These are phyloP conservation scores for Penicillium corylophilum DNA, from an alignment of 2,329 filamentous ascomycete species.

Conservation along the genomic window DNA sequence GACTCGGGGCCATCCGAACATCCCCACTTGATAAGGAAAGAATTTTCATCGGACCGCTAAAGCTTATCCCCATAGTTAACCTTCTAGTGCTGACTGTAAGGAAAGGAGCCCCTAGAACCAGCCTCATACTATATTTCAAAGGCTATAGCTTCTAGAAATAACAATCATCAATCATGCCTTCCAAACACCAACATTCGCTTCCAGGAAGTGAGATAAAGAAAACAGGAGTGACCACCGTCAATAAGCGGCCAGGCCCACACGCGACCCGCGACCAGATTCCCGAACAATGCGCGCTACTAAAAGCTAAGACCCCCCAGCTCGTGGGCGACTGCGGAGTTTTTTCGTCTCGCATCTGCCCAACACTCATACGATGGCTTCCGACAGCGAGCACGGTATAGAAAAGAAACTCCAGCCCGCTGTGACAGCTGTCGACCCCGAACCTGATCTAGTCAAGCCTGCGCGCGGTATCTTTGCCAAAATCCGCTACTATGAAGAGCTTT, in stretches of 20 bases:
- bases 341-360: neutral
- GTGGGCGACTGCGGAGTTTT: conserved; percentile 3
- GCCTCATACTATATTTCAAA: neutral
- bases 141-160: too few species aligned
- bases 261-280: neutral
- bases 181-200: too few species aligned
- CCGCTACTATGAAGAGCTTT: conserved; percentile 43
- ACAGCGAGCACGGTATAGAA: conserved; percentile 3
- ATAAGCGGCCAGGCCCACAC: neutral
- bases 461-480: conserved; percentile 22
- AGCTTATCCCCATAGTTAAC: conserved; percentile 2
- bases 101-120: neutral
- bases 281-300: neutral
- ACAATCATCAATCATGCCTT: neutral
- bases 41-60: conserved; percentile 8
- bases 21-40: conserved; percentile 10
- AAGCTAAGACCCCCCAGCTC: conserved; percentile 2
- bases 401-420: conserved; percentile 14
- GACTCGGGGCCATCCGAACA: neutral
- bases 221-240: neutral
- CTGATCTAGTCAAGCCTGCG: conserved; percentile 5
- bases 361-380: neutral
- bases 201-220: too few species aligned
- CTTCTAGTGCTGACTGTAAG: neutral
- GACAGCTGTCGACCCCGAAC: conserved; percentile 13